phyloP scores from a whole-genome alignment of 2,329 filamentous ascomycete genomes.

The Penicillium sclerotigenum region DNA sequence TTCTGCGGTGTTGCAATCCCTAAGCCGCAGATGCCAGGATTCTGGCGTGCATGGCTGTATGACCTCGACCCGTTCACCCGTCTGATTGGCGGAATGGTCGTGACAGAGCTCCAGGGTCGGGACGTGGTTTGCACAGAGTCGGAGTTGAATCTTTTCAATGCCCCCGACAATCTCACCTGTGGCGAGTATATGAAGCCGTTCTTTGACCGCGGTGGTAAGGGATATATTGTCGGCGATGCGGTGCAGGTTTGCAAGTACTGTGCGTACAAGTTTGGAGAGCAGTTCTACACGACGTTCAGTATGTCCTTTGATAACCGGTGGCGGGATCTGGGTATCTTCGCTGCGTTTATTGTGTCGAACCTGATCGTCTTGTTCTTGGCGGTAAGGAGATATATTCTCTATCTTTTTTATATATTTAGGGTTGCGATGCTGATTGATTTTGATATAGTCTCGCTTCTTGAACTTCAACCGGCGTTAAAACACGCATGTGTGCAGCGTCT shows the following conservation, averaged over 20 bases:
- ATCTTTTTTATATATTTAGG: background rate
- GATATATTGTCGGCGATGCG: slow-evolving; percentile 66
- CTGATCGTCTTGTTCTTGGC: slow-evolving; percentile 62
- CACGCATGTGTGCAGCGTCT: background rate
- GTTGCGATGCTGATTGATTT: slow-evolving; percentile 11
- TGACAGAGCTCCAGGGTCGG: slow-evolving; percentile 68
- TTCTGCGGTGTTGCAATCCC: slow-evolving; percentile 88
- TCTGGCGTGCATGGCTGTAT: slow-evolving; percentile 79
- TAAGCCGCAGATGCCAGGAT: slow-evolving; percentile 69
- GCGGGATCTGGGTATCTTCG: slow-evolving; percentile 77
- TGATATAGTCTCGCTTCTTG: slow-evolving; percentile 40
- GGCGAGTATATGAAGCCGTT: slow-evolving; percentile 72
- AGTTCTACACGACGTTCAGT: slow-evolving; percentile 69
- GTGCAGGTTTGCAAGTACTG: slow-evolving; percentile 75
- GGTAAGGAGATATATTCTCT: slow-evolving; percentile 38
- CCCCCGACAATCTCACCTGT: slow-evolving; percentile 65
- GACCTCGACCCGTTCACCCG: slow-evolving; percentile 80
- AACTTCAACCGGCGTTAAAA: slow-evolving; percentile 47
- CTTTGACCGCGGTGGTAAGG: slow-evolving; percentile 64
- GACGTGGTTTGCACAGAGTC: slow-evolving; percentile 57
- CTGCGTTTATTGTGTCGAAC: slow-evolving; percentile 74
- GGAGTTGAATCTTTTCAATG: slow-evolving; percentile 67
- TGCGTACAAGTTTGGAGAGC: slow-evolving; percentile 72
- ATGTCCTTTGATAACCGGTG: slow-evolving; percentile 68
- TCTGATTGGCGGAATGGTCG: slow-evolving; percentile 74